Conservation (phyloP, 768 basidiomycete genomes). For the Daedaleopsis sinensis region DNA sequence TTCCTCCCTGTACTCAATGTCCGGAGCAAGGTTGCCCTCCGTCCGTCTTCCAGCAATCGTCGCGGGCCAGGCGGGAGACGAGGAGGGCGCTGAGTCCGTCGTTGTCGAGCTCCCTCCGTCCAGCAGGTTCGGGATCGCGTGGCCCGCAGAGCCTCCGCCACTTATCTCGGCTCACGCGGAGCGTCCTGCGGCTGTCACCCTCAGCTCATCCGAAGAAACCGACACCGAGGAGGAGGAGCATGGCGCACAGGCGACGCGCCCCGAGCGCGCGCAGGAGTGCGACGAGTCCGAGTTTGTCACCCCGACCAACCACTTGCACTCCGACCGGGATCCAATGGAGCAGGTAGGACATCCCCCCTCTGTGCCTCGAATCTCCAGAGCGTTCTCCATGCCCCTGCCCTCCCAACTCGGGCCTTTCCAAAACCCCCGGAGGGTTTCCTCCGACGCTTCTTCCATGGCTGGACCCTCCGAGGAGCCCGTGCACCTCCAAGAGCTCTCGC, state of each 20-base stretch:
- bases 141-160: conserved; percentile 50
- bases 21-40: conserved; percentile 43
- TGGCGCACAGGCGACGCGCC: conserved; percentile 18
- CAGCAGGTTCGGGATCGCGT: conserved; percentile 64
- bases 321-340: conserved; percentile 37
- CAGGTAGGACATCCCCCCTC: conserved; percentile 31
- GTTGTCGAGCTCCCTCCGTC: conserved; percentile 47
- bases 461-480: conserved; percentile 35
- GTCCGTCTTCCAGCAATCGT: conserved; percentile 51
- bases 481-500: conserved; percentile 69
- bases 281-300: conserved; percentile 36
- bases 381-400: conserved; percentile 80
- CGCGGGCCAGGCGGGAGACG: conserved; percentile 42
- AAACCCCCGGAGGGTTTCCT: conserved; percentile 57
- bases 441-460: conserved; percentile 25
- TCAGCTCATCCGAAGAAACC: conserved; percentile 57
- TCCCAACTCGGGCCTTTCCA: conserved; percentile 75
- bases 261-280: conserved; percentile 21
- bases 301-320: conserved; percentile 33
- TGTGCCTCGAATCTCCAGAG: conserved; percentile 67
- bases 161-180: conserved; percentile 42
- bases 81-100: conserved; percentile 47
- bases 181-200: conserved; percentile 39
- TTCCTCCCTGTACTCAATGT: conserved; percentile 28
- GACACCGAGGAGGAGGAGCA: conserved; percentile 51